Base-by-base conservation (phyloP, 257 asterid genomes). In the Nicotiana benthamiana region DNA sequence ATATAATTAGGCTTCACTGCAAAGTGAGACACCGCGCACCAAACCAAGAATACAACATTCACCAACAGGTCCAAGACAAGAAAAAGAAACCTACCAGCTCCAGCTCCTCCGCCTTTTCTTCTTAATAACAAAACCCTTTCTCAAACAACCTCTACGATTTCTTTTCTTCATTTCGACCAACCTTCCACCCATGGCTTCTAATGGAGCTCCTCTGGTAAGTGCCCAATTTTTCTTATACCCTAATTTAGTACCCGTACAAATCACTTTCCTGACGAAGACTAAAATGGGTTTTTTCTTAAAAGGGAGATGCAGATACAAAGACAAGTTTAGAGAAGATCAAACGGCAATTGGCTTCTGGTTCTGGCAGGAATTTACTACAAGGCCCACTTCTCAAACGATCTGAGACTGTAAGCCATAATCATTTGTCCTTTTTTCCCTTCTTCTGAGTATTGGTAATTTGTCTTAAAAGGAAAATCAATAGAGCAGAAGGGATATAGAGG, bases 321-420 rank as follows among this genome's bases (percentile, higher is more conserved):
- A 84, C 91, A 84, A 96, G 98, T 89, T 90, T 96, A 92, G 99
- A 96, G 90, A 96, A 90, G 94, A 96, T 96, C 96, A 96, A 96
- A 68, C 87, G 96, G 53, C 99, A 96, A 92, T 89, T 96, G 80
- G 97, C 99, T 46, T 92, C 98, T 72, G 93, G 95, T 82, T 94
- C 98, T 82, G 98, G 98, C 68, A 88, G 97, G 70, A 90, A 96
- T 88, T 88, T 96, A 62, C 92, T 96, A 79, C 99, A 96, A 80
- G 98, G 99, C 10, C 98, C 97, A 56, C 97, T 96, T 79, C 92
- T 96, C 80, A 96, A 96, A 89, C 92, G 99, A 94, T 96, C 99
- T 81, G 99, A 96, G 87, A 96, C 99, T 88, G 99, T 96, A 86
- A 66, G 82, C 32, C 46, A 22, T n/a, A 17, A 51, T 24, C 72